These are phyloP conservation scores for Prototheca wickerhamii DNA, from an alignment of 163 green algal genomes.

Conservation along the genomic window DNA sequence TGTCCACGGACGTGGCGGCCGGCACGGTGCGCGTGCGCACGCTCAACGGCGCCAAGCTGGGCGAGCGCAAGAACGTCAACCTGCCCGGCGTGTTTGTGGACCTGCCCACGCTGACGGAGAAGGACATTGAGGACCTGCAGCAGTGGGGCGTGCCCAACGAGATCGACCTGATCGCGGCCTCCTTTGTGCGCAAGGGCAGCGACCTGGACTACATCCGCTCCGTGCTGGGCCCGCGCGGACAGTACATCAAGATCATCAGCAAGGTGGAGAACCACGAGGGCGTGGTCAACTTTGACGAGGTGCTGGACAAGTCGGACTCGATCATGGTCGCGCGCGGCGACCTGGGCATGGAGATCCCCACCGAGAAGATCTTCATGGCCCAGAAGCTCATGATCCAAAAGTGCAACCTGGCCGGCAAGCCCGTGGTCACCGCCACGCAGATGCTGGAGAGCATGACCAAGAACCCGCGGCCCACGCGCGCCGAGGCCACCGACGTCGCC, in stretches of 20 bases:
- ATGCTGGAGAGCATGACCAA: conserved; percentile 93
- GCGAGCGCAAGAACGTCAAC: conserved; percentile 96
- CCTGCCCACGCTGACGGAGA: conserved; percentile 89
- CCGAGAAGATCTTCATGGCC: conserved; percentile 92
- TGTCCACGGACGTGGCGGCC: conserved; percentile 57
- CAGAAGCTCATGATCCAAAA: conserved; percentile 99
- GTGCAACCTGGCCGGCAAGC: conserved; percentile 88
- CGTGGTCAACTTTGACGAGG: conserved; percentile 91
- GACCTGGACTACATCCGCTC: conserved; percentile 79
- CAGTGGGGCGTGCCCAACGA: conserved; percentile 84
- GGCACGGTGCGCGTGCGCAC: conserved; percentile 71
- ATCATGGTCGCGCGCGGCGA: conserved; percentile 95
- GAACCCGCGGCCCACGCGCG: conserved; percentile 89
- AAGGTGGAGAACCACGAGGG: conserved; percentile 98
- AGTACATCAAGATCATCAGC: conserved; percentile 84
- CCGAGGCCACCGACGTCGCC: conserved; percentile 97
- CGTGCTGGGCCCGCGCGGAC: conserved; percentile 44
- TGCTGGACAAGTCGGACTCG: conserved; percentile 76
- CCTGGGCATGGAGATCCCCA: conserved; percentile 97
- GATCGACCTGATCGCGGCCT: conserved; percentile 94
- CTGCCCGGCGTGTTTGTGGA: conserved; percentile 89
- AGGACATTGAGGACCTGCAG: conserved; percentile 81
- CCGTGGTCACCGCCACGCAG: conserved; percentile 94
- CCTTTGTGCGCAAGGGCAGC: conserved; percentile 84
- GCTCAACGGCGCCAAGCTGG: conserved; percentile 84